Evolutionary conservation across 2,329 filamentous ascomycete genomes (phyloP).

Genomic region (Xylaria sp.): DNA sequence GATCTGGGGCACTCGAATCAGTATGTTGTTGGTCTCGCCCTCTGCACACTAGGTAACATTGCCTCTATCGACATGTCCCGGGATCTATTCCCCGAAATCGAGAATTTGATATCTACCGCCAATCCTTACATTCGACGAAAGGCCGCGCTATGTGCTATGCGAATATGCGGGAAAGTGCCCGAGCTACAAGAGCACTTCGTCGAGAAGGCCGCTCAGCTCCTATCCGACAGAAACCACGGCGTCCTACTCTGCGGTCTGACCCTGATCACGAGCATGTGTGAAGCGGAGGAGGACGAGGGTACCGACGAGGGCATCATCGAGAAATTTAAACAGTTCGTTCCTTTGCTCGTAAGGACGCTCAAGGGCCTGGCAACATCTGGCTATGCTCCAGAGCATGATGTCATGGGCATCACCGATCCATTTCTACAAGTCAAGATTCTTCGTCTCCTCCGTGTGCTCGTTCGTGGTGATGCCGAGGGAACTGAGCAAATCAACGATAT

Average conservation of each 20-base stretch:
- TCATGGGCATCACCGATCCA: constrained; percentile 96
- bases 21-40: constrained; percentile 95
- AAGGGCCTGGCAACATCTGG: constrained; percentile 95
- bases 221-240: constrained; percentile 95
- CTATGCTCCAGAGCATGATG: constrained; percentile 97
- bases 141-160: constrained; percentile 98
- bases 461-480: constrained; percentile 83
- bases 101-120: constrained; percentile 87
- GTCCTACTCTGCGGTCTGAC: constrained; percentile 94
- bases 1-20: constrained; percentile 97
- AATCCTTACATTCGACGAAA: constrained; percentile 99
- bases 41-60: constrained; percentile 97
- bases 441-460: constrained; percentile 84
- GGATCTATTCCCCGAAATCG: constrained; percentile 96
- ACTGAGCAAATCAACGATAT: constrained; percentile 99
- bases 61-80: constrained; percentile 98
- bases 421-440: constrained; percentile 98
- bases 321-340: constrained; percentile 88
- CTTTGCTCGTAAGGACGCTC: constrained; percentile 85
- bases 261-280: constrained; percentile 89
- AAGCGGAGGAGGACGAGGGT: constrained; percentile 91
- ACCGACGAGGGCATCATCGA: constrained; percentile 92
- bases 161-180: constrained; percentile 97
- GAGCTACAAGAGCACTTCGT: constrained; percentile 97
- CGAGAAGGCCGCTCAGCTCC: constrained; percentile 88